Evolutionary conservation across 1,284 basidiomycete species (phyloP).

Genomic region (Paramarasmius palmivorus): DNA sequence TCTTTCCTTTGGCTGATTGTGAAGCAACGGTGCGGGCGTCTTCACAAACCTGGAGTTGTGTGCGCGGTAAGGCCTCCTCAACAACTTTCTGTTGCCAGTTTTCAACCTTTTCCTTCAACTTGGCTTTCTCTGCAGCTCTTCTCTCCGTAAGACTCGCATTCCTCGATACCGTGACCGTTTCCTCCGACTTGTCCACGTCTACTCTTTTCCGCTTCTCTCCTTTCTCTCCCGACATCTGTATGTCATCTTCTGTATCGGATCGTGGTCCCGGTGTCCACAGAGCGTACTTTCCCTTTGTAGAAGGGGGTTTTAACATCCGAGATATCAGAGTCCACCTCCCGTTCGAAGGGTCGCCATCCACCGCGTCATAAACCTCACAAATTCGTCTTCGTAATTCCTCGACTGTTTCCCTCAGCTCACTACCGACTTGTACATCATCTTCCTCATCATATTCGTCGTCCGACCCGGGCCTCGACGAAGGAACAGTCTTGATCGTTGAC

Average conservation of each 20-base stretch:
- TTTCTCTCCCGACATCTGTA: no score
- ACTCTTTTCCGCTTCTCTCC: neutral
- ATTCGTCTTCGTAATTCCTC: no score
- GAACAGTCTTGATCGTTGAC: no score
- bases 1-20: neutral
- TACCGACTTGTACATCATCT: no score
- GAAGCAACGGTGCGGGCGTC: no score
- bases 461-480: no score
- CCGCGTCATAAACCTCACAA: no score
- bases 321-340: neutral
- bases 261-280: neutral
- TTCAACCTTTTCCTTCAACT: constrained; percentile 2
- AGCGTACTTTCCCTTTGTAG: neutral
- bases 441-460: no score
- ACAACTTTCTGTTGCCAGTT: neutral
- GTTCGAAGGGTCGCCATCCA: no score
- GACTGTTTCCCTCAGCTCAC: no score
- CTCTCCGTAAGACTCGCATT: neutral
- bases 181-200: neutral
- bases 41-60: no score
- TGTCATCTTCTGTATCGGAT: neutral
- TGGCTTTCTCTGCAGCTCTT: neutral
- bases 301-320: neutral
- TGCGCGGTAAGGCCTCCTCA: neutral
- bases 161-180: neutral